phyloP scores from a whole-genome alignment of 192 early-diverging fungal genomes.

The Coemansia sp. region DNA sequence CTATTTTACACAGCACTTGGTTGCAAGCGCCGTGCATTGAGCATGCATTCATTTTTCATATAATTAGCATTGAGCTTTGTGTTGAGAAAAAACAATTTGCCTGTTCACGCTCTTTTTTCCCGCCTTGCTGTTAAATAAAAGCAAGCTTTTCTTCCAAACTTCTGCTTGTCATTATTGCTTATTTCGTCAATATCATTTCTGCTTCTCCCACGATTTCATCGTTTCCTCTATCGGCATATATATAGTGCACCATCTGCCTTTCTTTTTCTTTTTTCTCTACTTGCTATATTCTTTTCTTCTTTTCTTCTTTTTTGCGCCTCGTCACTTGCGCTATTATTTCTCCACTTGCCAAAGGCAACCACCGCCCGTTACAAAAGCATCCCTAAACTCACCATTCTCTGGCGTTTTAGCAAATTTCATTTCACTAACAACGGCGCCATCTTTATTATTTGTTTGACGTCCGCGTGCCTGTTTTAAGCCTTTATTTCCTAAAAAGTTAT shows the following conservation, averaged over 20 bases:
- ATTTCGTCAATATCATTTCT: conserved; percentile 18
- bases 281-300: background rate
- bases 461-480: background rate
- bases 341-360: conserved; percentile 6
- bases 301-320: conserved; percentile 15
- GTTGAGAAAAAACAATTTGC: conserved; percentile 16
- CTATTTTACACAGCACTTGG: conserved; percentile 23
- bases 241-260: conserved; percentile 2
- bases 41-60: conserved; percentile 49
- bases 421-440: conserved; percentile 6
- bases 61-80: conserved; percentile 45
- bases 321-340: conserved; percentile 7
- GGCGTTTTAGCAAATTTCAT: conserved; percentile 1
- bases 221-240: background rate
- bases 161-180: conserved; percentile 19
- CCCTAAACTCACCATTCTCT: background rate
- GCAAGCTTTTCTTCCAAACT: conserved; percentile 12
- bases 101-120: conserved; percentile 12
- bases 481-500: too few species aligned
- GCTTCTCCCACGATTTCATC: conserved; percentile 7
- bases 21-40: conserved; percentile 32
- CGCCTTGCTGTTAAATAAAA: conserved; percentile 3
- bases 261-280: background rate
- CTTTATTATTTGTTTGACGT: conserved; percentile 7
- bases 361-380: conserved; percentile 5